These are phyloP conservation scores for Erodium moschatum DNA, from an alignment of 441 rosid genomes.

Conservation along the genomic window DNA sequence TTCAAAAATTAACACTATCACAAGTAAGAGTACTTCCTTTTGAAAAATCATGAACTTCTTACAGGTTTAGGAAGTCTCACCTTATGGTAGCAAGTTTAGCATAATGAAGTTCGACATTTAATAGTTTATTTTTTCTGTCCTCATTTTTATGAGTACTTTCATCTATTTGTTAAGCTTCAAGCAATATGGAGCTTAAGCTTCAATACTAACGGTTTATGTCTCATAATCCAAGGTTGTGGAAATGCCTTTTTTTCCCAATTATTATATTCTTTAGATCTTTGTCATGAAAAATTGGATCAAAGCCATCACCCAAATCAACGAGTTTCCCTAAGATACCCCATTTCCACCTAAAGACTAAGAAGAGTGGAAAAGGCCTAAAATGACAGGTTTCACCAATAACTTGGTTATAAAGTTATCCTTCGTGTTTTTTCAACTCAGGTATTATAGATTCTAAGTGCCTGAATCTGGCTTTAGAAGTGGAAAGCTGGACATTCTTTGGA, in stretches of 20 bases:
- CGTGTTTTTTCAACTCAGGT: neutral
- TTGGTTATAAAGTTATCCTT: neutral
- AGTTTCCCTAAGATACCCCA: neutral
- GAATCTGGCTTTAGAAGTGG: neutral
- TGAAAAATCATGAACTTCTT: neutral
- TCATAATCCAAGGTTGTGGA: neutral
- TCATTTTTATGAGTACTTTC: neutral
- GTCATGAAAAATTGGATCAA: neutral
- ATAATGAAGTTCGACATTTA: neutral
- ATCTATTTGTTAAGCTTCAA: neutral
- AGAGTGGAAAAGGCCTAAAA: neutral
- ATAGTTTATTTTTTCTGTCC: neutral
- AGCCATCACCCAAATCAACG: neutral
- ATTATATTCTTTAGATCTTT: neutral
- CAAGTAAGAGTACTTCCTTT: slow-evolving; percentile 46
- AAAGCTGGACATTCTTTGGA: neutral
- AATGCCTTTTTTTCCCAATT: neutral
- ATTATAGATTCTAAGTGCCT: neutral
- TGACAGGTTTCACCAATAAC: neutral
- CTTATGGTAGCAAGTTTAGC: neutral
- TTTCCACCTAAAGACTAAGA: neutral
- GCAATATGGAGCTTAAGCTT: neutral
- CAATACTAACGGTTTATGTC: neutral
- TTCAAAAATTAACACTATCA: slow-evolving; percentile 74
- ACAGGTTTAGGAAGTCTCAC: neutral